phyloP scores from a whole-genome alignment of 1,284 basidiomycete species.

The Puccinia sorghi region DNA sequence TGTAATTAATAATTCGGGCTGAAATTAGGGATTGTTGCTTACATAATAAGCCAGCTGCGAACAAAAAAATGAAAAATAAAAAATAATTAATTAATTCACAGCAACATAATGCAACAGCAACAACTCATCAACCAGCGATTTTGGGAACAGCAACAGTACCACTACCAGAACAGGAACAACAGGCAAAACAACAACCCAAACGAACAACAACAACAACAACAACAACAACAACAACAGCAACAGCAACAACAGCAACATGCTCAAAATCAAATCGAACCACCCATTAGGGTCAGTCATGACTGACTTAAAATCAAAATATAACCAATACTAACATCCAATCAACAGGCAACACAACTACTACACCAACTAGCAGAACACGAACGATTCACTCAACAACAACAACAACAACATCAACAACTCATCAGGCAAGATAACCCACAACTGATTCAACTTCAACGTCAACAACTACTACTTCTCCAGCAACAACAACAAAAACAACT shows the following conservation, averaged over 20 bases:
- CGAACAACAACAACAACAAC: constrained; percentile 19
- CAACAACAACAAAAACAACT: constrained; percentile 21
- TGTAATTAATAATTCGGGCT: no score
- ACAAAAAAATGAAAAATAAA: no score
- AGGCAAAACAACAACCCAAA: constrained; percentile 10
- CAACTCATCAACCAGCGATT: background rate
- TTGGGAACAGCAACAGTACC: constrained; percentile 10
- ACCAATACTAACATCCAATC: background rate
- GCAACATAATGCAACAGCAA: background rate
- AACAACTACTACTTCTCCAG: background rate
- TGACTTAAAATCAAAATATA: no score
- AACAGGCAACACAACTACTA: constrained; percentile 9
- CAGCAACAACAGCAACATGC: background rate
- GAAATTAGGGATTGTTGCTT: no score
- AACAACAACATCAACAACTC: constrained; percentile 19
- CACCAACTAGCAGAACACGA: constrained; percentile 28
- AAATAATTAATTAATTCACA: no score
- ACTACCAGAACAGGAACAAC: constrained; percentile 10
- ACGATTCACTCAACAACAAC: constrained; percentile 3
- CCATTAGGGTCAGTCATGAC: background rate
- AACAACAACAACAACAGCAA: constrained; percentile 7
- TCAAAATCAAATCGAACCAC: background rate
- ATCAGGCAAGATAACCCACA: constrained; percentile 17
- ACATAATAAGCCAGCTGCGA: no score
- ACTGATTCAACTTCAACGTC: background rate